Evolutionary conservation across 2,329 filamentous ascomycete species (phyloP).

Genomic region (Scortechinia acanthostroma): DNA sequence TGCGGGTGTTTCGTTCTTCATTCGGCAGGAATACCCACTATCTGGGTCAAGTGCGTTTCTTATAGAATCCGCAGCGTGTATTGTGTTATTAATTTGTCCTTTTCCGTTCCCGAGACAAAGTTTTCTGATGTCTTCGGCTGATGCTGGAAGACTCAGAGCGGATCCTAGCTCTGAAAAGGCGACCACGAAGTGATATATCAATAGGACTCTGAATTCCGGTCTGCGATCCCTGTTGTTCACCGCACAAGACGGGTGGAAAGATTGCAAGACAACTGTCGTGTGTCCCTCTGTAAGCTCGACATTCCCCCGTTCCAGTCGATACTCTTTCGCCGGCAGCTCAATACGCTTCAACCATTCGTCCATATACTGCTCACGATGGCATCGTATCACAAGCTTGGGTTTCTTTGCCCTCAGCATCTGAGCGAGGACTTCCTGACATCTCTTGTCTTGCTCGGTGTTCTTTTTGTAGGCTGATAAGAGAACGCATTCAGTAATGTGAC

Average conservation of each 20-base stretch:
- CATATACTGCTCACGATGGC: background rate
- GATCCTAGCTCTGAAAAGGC: background rate
- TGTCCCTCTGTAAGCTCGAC: background rate
- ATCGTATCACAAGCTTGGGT: background rate
- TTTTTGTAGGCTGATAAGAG: background rate
- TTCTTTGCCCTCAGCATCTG: background rate
- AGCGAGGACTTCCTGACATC: background rate
- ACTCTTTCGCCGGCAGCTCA: background rate
- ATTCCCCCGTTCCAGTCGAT: background rate
- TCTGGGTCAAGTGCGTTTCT: too few species aligned
- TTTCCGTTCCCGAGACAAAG: too few species aligned
- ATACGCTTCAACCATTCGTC: background rate
- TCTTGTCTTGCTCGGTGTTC: background rate
- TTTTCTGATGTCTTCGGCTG: background rate
- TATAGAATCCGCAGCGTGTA: background rate
- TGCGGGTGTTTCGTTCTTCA: background rate
- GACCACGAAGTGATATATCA: background rate
- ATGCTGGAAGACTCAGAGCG: background rate
- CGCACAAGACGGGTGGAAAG: background rate
- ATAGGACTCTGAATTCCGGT: background rate
- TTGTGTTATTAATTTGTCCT: too few species aligned
- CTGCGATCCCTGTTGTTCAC: background rate
- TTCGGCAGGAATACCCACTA: too few species aligned
- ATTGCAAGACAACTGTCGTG: background rate
- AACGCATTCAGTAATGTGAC: background rate